These are phyloP conservation scores for Kalmanozyma brasiliensis DNA, from an alignment of 1,284 basidiomycete genomes.

Conservation along the genomic window DNA sequence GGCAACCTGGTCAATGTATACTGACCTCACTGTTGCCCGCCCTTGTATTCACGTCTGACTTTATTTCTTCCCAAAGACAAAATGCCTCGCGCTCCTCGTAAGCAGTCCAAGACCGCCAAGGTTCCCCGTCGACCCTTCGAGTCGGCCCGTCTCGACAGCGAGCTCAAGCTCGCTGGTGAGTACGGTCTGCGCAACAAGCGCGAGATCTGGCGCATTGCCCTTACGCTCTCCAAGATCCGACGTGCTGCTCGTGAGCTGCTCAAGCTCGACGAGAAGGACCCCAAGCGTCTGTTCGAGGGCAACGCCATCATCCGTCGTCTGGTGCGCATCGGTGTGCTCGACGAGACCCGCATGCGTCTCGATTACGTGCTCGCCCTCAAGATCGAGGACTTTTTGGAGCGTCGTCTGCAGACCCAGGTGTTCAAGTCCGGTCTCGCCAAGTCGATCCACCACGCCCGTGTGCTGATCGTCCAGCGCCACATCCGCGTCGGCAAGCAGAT, in stretches of 20 bases:
- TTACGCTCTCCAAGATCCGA: constrained; percentile 97
- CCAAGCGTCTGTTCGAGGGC: constrained; percentile 99
- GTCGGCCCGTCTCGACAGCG: constrained; percentile 97
- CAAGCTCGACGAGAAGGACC: constrained; percentile 99
- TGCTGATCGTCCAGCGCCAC: constrained; percentile 95
- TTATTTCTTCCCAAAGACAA: constrained; percentile 26
- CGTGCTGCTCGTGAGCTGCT: constrained; percentile 99
- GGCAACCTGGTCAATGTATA: constrained; percentile 33
- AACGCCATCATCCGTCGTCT: constrained; percentile 99
- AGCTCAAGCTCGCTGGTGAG: constrained; percentile 99
- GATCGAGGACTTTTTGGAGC: constrained; percentile 99
- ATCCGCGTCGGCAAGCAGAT: constrained; percentile 99
- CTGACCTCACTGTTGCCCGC: constrained; percentile 47
- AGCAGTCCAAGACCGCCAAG: constrained; percentile 68
- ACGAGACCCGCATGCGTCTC: constrained; percentile 88
- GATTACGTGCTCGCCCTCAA: constrained; percentile 99
- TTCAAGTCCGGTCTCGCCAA: constrained; percentile 99
- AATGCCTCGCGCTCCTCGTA: constrained; percentile 65
- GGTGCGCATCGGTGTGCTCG: constrained; percentile 99
- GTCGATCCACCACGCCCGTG: constrained; percentile 98
- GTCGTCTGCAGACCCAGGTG: constrained; percentile 97
- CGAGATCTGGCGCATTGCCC: constrained; percentile 99
- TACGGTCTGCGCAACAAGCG: constrained; percentile 99
- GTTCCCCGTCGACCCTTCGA: constrained; percentile 98
- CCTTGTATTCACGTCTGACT: constrained; percentile 32